A percentile compares a stretch with the other conserved stretches of the same genome.
phyloP scores from a whole-genome alignment of 495 filamentous ascomycete genomes.

The Cercophora scortea region DNA sequence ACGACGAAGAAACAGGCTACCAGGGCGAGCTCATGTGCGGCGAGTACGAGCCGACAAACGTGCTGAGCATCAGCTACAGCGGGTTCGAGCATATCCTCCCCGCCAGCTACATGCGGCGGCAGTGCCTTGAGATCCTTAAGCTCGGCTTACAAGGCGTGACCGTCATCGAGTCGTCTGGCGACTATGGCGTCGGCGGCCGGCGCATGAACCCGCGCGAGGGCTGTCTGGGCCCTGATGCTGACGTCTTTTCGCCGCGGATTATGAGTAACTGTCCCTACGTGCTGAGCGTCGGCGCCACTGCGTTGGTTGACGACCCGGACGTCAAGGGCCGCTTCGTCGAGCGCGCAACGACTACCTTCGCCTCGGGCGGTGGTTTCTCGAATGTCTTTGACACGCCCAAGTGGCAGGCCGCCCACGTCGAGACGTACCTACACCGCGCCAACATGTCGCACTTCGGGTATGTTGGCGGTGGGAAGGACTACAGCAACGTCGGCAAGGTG shows the following conservation, averaged over 20 bases:
- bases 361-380: conserved; percentile 59
- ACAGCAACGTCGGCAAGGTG: conserved; percentile 13
- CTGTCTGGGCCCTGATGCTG: conserved; percentile 9
- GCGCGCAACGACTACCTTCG: conserved; percentile 38
- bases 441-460: conserved; percentile 31
- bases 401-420: conserved; percentile 51
- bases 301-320: conserved; percentile 14
- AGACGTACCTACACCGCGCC: conserved; percentile 44
- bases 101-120: conserved; percentile 26
- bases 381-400: conserved; percentile 54
- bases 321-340: conserved; percentile 32
- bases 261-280: conserved; percentile 33
- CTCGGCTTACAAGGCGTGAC: conserved; percentile 56
- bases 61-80: conserved; percentile 34
- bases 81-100: conserved; percentile 29
- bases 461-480: conserved; percentile 16
- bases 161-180: conserved; percentile 53
- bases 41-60: conserved; percentile 28
- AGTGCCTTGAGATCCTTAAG: conserved; percentile 49
- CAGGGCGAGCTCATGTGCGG: conserved; percentile 55
- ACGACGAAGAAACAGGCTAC: conserved; percentile 38
- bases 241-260: conserved; percentile 17
- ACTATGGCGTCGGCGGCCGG: conserved; percentile 49
- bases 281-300: conserved; percentile 24
- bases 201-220: conserved; percentile 19